Evolutionary conservation across 257 asterid genomes (phyloP).

Genomic region (Henckelia pumila): DNA sequence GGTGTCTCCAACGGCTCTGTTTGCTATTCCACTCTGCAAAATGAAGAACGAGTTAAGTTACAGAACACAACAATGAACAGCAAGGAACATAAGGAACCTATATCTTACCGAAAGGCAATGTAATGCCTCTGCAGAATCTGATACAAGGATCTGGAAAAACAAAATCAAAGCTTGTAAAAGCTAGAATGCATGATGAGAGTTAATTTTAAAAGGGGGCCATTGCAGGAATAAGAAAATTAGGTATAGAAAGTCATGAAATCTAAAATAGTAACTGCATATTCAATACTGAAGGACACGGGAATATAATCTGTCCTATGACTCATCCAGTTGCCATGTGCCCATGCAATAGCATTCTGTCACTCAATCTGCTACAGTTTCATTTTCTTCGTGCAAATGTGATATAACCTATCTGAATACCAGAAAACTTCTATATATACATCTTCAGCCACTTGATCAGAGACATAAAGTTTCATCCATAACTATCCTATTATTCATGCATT

Average conservation of each 20-base stretch:
- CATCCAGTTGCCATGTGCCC: constrained; percentile 17
- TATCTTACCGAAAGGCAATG: constrained; percentile 62
- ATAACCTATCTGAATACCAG: neutral
- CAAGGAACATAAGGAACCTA: constrained; percentile 15
- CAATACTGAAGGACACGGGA: constrained; percentile 1
- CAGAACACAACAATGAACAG: constrained; percentile 14
- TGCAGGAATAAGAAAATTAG: neutral
- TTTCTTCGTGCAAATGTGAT: neutral
- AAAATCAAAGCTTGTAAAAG: constrained; percentile 27
- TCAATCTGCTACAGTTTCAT: neutral
- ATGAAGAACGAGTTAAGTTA: constrained; percentile 21
- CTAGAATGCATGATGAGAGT: neutral
- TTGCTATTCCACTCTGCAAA: constrained; percentile 72
- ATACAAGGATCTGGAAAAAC: constrained; percentile 48
- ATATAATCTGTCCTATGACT: neutral
- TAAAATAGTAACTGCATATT: neutral
- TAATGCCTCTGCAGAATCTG: constrained; percentile 59
- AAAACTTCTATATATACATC: neutral
- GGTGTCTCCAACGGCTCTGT: constrained; percentile 90
- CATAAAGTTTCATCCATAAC: neutral
- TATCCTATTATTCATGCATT: constrained; percentile 7
- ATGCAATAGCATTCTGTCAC: constrained; percentile 11
- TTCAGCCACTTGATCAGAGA: constrained; percentile 2
- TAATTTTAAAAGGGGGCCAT: neutral
- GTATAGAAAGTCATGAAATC: neutral